Evolutionary conservation across 1,284 basidiomycete species (phyloP).

Genomic region (Cryptococcus sp.): DNA sequence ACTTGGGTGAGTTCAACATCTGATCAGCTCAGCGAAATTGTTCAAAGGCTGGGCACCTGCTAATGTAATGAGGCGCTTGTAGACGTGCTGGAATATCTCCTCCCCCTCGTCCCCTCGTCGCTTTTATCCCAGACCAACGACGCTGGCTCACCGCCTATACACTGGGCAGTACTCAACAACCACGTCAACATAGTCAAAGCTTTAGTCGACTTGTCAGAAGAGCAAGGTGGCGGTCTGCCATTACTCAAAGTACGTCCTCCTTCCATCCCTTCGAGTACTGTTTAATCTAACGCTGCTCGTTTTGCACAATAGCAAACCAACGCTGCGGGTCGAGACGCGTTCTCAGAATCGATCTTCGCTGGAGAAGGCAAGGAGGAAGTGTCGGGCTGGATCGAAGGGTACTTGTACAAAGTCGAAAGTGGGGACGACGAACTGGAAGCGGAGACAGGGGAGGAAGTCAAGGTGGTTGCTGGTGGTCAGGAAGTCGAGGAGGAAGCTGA

Average conservation of each 20-base stretch:
- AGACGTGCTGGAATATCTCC: conserved; percentile 72
- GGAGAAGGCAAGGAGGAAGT: conserved; percentile 54
- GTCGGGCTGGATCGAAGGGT: conserved; percentile 54
- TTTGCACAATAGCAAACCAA: conserved; percentile 51
- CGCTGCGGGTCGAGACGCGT: conserved; percentile 46
- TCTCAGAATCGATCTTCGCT: conserved; percentile 48
- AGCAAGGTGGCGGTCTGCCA: conserved; percentile 47
- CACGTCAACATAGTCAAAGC: conserved; percentile 67
- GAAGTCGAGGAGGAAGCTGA: conserved; percentile 28
- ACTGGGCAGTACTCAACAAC: conserved; percentile 83
- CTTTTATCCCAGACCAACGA: conserved; percentile 65
- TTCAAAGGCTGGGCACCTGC: not conserved
- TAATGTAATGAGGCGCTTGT: conserved; percentile 7
- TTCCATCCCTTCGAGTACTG: not conserved
- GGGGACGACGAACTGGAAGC: conserved; percentile 32
- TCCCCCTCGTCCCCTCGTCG: conserved; percentile 63
- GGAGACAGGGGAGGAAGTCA: conserved; percentile 22
- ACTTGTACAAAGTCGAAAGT: conserved; percentile 44
- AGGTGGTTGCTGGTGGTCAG: conserved; percentile 26
- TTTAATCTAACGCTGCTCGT: not conserved
- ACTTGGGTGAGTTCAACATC: conserved; percentile 63
- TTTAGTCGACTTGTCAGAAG: conserved; percentile 60
- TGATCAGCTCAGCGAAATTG: not conserved
- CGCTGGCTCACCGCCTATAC: conserved; percentile 74
- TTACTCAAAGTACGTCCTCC: conserved; percentile 41